A percentile compares a stretch with the other conserved stretches of the same genome.
phyloP scores from a whole-genome alignment of 805 yeast species.

The Teunomyces cretensis region DNA sequence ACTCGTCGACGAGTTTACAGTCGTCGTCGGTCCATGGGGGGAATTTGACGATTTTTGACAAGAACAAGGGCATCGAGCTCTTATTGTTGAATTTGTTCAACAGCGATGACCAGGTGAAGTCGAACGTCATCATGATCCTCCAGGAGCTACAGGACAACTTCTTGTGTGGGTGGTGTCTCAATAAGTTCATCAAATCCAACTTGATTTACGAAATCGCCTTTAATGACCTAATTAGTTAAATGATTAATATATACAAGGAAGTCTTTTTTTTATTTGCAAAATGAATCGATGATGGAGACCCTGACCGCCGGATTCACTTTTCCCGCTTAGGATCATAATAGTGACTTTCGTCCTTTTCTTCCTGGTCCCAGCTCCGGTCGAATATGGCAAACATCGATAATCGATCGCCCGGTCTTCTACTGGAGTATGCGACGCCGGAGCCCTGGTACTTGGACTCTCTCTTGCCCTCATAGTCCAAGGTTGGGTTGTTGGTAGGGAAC shows the following conservation, averaged over 20 bases:
- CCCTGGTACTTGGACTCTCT: slow-evolving; percentile 70
- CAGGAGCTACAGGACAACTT: slow-evolving; percentile 45
- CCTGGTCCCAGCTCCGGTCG: slow-evolving; percentile 13
- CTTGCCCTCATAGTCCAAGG: slow-evolving; percentile 30
- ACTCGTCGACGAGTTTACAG: slow-evolving; percentile 37
- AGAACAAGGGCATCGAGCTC: slow-evolving; percentile 45
- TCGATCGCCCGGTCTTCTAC: slow-evolving; percentile 60
- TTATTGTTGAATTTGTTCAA: slow-evolving; percentile 42
- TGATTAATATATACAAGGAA: background rate
- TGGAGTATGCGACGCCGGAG: slow-evolving; percentile 56
- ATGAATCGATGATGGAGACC: no score
- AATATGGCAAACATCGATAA: slow-evolving; percentile 31
- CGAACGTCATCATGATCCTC: slow-evolving; percentile 40
- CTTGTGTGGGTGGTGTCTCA: slow-evolving; percentile 46
- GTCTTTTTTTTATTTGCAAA: background rate
- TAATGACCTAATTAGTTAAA: slow-evolving; percentile 24
- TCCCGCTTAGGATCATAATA: background rate
- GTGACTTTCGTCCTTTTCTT: background rate
- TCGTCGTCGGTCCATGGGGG: slow-evolving; percentile 40
- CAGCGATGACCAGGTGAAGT: slow-evolving; percentile 38
- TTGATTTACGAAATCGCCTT: slow-evolving; percentile 41
- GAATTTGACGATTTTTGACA: slow-evolving; percentile 40
- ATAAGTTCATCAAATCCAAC: slow-evolving; percentile 35
- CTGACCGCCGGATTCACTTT: background rate
- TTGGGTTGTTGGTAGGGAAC: slow-evolving; percentile 42